phyloP scores from a whole-genome alignment of 1,284 basidiomycete genomes.

The Trametes polyzona region DNA sequence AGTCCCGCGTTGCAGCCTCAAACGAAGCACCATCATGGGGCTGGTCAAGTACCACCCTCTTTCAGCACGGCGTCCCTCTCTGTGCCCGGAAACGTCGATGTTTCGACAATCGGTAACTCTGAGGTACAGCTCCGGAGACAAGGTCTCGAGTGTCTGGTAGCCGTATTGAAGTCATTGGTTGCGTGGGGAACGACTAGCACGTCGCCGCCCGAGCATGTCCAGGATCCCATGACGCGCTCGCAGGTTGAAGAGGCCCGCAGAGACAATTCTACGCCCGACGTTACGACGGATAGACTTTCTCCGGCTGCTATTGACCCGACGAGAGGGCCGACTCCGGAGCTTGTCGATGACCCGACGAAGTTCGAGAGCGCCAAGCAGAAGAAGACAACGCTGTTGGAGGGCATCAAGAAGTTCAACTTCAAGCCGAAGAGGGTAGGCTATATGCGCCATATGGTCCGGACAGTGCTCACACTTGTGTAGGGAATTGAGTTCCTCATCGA shows the following conservation, averaged over 20 bases:
- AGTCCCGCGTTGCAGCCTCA: slow-evolving; percentile 64
- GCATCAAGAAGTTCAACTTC: slow-evolving; percentile 98
- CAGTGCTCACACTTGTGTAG: slow-evolving; percentile 40
- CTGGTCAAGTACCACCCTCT: slow-evolving; percentile 56
- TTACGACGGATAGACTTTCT: slow-evolving; percentile 52
- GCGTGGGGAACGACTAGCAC: slow-evolving; percentile 78
- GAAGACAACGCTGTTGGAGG: slow-evolving; percentile 95
- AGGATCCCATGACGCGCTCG: slow-evolving; percentile 48
- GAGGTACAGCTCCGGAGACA: slow-evolving; percentile 88
- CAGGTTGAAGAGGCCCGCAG: slow-evolving; percentile 53
- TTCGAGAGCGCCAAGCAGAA: slow-evolving; percentile 98
- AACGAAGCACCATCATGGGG: slow-evolving; percentile 46
- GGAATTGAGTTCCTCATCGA: slow-evolving; percentile 92
- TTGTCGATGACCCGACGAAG: slow-evolving; percentile 85
- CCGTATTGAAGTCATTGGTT: slow-evolving; percentile 87
- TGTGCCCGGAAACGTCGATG: slow-evolving; percentile 69
- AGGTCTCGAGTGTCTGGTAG: slow-evolving; percentile 87
- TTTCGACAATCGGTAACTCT: slow-evolving; percentile 66
- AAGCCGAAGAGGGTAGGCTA: slow-evolving; percentile 85
- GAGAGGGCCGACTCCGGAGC: slow-evolving; percentile 75
- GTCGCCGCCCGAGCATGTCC: slow-evolving; percentile 46
- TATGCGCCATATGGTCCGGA: not conserved
- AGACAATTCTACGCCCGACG: slow-evolving; percentile 58
- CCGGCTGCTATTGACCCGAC: slow-evolving; percentile 54
- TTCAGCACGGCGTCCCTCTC: slow-evolving; percentile 72